Evolutionary conservation across 225 moss, liverwort and hornwort species (phyloP), one percentile per base, ranked within the genome.

Genomic region (Sphagnum contortum): DNA sequence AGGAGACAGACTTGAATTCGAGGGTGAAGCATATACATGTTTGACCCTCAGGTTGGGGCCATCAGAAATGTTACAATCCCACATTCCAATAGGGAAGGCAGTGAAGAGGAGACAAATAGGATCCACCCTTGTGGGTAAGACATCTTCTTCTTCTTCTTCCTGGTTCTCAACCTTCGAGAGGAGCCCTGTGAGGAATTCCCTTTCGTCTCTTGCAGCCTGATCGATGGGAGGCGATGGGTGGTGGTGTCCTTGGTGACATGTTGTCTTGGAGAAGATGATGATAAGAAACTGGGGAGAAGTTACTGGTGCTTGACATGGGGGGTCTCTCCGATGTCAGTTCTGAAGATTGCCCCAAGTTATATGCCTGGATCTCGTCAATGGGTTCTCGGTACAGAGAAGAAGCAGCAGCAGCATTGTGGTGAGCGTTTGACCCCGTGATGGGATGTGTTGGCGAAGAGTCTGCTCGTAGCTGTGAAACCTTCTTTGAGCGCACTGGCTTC

Each of bases 121-220:
- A 29, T 29, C 29, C 29, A 29, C 29, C 29, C 29, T 29, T 29
- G 29, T 29, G 29, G 29, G n/a, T n/a, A n/a, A n/a, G n/a, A n/a
- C n/a, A 29, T 29, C 29, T 29, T 29, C 29, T 29, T 29, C 29
- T 29, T n/a, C n/a, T 29, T 29, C 29, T 29, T 29, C 29, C 29
- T 29, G 29, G 29, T 52, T 52, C 7, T 87, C 69, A 91, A 69
- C 84, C 70, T 3, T 82, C 82, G 2, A 90, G 84, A 9, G 93
- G 98, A 46, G 98, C 98, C 80, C 98, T 78, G 77, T 99, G 89
- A 3, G 98, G 98, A 64, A 79, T 89, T 67, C 98, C 93, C 82
- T 99, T 99, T 66, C 98, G 87, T 64, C 98, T 77, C 64, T 98
- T 99, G 83, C 83, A 6, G 77, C 71, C 29, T 29, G 29, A 29